Evolutionary conservation across 2,329 filamentous ascomycete species (phyloP), one percentile per base, ranked within the genome.

Genomic region (Claviceps arundinis): DNA sequence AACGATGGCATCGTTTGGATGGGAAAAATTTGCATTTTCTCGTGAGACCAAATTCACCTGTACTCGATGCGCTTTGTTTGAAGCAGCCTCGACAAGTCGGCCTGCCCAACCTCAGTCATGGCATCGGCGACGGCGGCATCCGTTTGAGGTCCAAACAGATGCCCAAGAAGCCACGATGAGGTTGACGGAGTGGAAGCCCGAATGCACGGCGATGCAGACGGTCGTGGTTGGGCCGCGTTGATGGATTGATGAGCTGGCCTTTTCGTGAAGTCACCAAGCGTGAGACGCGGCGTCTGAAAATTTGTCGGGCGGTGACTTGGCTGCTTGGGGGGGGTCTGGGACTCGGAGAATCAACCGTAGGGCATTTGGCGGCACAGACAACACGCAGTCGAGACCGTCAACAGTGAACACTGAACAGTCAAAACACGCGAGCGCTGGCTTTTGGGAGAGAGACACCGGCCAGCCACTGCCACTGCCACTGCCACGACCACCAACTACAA

Each of bases 81-180:
- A 74, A 84, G 76, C 73, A 82, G 76, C 73, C 74, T 78, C 70
- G 75, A 75, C 72, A 78, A 74, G 74, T 82, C 79, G 76, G 76
- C 73, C 70, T 74, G 73, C 72, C 74, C 78, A 75, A 82, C 80
- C 78, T 82, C 78, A 80, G 74, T 82, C 80, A 84, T 84, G 77
- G 78, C 80, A 82, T 80, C 74, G 69, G 73, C 74, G 70, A 73
- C 70, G 68, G 77, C 79, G 78, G 82, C 80, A 84, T 84, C 79
- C 80, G 80, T 82, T 83, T 81, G 73, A 65, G 65, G 70, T 62
- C 65, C 74, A 81, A 82, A 80, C 75, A 74, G 73, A 80, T 74
- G 76, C 62, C 58, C 59, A 55, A 61, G 52, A 40, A 49, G 56
- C 53, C 57, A 53, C 53, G 59, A 52, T 51, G 53, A 56, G 53